These are phyloP conservation scores for Sclerospora graminicola DNA, from an alignment of 352 stramenopile species.

Conservation along the genomic window DNA sequence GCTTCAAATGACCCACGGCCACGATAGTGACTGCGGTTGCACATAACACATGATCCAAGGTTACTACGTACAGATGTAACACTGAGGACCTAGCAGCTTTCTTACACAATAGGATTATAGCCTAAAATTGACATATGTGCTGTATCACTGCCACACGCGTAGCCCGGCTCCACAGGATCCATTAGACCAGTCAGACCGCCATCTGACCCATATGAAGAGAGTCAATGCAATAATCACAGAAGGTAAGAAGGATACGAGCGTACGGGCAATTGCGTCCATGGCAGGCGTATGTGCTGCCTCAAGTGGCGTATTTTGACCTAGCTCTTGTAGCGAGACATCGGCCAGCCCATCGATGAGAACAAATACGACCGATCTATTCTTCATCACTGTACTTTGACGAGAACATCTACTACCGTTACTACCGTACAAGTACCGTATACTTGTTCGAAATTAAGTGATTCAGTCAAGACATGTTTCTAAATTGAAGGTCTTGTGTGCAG, in stretches of 20 bases:
- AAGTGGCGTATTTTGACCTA: conserved; percentile 49
- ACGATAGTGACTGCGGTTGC: conserved; percentile 57
- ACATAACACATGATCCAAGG: neutral
- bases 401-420: too few relatives aligned
- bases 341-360: conserved; percentile 82
- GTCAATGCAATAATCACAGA: neutral
- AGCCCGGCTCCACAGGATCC: conserved; percentile 77
- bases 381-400: conserved; percentile 16
- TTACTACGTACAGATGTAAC: neutral
- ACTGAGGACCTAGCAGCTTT: neutral
- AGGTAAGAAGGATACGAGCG: conserved; percentile 1
- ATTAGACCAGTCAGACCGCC: conserved; percentile 74
- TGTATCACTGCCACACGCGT: conserved; percentile 79
- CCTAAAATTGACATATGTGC: conserved; percentile 87
- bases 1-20: conserved; percentile 81
- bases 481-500: too few relatives aligned
- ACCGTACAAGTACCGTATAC: too few relatives aligned
- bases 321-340: conserved; percentile 56
- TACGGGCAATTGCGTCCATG: conserved; percentile 81
- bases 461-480: too few relatives aligned
- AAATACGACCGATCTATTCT: conserved; percentile 58
- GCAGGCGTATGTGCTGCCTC: conserved; percentile 56
- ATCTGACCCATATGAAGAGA: conserved; percentile 11
- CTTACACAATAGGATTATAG: conserved; percentile 76
- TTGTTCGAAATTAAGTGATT: too few relatives aligned